Percentiles rank a stretch among this genome's conserved stretches.
Evolutionary conservation across 805 yeast species (phyloP).

Genomic region (Cyberlindnera americana): DNA sequence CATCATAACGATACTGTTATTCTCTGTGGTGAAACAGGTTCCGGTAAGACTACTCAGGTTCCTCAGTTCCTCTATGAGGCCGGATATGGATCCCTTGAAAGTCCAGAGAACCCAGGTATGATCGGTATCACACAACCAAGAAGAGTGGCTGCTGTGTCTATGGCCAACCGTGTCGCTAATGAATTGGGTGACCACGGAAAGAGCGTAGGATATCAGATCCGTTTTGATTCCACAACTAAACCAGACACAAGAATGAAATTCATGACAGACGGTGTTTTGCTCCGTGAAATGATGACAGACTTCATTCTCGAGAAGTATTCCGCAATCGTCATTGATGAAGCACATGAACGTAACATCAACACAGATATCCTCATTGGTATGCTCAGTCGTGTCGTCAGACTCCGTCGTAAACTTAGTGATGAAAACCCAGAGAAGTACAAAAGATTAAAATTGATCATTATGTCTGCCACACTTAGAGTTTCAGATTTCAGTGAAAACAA

Average conservation of each 20-base stretch:
- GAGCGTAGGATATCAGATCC: slow-evolving; percentile 74
- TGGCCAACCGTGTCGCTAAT: slow-evolving; percentile 75
- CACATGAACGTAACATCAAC: slow-evolving; percentile 94
- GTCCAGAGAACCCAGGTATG: slow-evolving; percentile 78
- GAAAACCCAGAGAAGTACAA: slow-evolving; percentile 45
- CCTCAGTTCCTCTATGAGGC: slow-evolving; percentile 95
- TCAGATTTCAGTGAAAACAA: slow-evolving; percentile 86
- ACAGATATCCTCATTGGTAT: slow-evolving; percentile 96
- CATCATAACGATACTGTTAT: slow-evolving; percentile 88
- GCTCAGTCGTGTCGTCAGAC: slow-evolving; percentile 77
- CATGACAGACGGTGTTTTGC: slow-evolving; percentile 92
- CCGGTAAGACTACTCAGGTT: slow-evolving; percentile 97
- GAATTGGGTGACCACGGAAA: slow-evolving; percentile 73
- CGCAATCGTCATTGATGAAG: slow-evolving; percentile 89
- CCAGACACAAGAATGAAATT: slow-evolving; percentile 72
- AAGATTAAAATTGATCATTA: slow-evolving; percentile 78
- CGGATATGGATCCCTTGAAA: slow-evolving; percentile 67
- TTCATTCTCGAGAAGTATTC: slow-evolving; percentile 79
- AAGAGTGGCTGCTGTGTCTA: slow-evolving; percentile 90
- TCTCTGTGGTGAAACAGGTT: slow-evolving; percentile 97
- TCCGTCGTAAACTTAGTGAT: slow-evolving; percentile 55
- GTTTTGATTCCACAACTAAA: slow-evolving; percentile 70
- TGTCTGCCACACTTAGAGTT: slow-evolving; percentile 97
- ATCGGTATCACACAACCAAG: slow-evolving; percentile 96
- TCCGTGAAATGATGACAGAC: slow-evolving; percentile 91